Conservation (phyloP, 2,329 filamentous ascomycete species). For the Taxawa tesnikishii region DNA sequence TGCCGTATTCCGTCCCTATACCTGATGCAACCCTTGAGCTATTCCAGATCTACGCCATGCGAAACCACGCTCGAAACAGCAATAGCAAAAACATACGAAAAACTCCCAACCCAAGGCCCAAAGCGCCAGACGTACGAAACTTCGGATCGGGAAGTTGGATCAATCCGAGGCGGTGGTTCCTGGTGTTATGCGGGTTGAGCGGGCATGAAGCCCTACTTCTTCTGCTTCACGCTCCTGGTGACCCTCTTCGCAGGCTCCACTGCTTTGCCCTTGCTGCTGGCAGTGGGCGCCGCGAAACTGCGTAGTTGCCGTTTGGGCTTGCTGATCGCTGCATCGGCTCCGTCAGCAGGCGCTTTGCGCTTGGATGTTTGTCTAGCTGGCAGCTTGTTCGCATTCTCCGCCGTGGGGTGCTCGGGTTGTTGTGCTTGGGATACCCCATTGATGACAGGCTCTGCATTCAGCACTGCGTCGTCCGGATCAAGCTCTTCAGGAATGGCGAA, state of each 20-base stretch:
- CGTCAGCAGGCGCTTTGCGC: conserved; percentile 14
- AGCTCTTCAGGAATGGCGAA: neutral
- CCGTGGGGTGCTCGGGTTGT: neutral
- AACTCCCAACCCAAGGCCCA: too few relatives aligned
- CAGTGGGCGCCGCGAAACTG: conserved; percentile 23
- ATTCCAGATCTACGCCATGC: too few relatives aligned
- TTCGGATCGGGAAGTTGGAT: too few relatives aligned
- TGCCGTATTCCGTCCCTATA: too few relatives aligned
- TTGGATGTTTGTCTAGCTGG: conserved; percentile 11
- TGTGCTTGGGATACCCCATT: neutral
- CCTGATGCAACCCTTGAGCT: too few relatives aligned
- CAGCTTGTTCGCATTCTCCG: conserved; percentile 1
- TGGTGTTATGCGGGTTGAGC: too few relatives aligned
- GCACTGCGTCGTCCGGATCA: neutral
- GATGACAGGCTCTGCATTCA: neutral
- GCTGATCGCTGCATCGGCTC: conserved; percentile 12
- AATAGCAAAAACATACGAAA: too few relatives aligned
- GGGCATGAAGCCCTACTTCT: neutral
- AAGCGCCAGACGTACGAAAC: too few relatives aligned
- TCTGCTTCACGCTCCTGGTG: conserved; percentile 2
- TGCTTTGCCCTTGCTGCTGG: conserved; percentile 19
- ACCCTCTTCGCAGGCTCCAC: conserved; percentile 5
- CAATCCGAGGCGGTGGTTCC: too few relatives aligned
- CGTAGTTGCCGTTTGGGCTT: conserved; percentile 16
- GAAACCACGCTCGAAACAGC: too few relatives aligned